These are phyloP conservation scores for Lentinula sp. DNA, from an alignment of 768 basidiomycete genomes.

Conservation along the genomic window DNA sequence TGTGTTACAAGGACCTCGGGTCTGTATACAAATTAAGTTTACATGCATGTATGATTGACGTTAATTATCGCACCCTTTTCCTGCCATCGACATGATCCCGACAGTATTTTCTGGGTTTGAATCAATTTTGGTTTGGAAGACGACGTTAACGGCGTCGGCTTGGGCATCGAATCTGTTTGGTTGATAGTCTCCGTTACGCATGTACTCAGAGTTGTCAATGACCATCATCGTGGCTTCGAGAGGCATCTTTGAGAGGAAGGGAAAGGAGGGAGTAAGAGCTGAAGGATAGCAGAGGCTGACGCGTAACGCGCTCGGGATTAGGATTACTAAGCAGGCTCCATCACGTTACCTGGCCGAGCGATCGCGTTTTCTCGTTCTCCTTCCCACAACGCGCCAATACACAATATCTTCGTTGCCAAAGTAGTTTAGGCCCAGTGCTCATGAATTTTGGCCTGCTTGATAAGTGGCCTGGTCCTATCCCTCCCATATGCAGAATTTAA, in stretches of 20 bases:
- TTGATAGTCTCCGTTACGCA: constrained; percentile 90
- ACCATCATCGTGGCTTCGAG: constrained; percentile 98
- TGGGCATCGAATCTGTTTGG: constrained; percentile 89
- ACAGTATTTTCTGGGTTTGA: constrained; percentile 98
- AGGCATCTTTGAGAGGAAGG: constrained; percentile 57
- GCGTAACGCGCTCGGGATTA: constrained; percentile 3
- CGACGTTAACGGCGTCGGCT: constrained; percentile 81
- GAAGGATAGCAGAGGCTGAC: neutral
- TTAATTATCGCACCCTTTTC: constrained; percentile 66
- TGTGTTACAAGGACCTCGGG: constrained; percentile 96
- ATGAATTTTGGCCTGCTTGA: too few relatives aligned
- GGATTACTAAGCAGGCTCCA: neutral
- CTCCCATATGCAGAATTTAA: too few relatives aligned
- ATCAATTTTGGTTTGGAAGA: constrained; percentile 91
- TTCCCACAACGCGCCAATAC: neutral
- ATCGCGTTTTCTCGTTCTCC: neutral
- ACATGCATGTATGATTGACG: neutral
- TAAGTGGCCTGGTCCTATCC: too few relatives aligned
- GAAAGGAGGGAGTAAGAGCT: neutral
- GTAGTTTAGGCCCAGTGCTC: too few relatives aligned
- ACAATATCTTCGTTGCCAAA: too few relatives aligned
- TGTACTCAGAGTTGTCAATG: constrained; percentile 96
- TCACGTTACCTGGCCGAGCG: neutral
- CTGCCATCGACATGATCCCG: constrained; percentile 97
- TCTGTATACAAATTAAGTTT: constrained; percentile 30